A percentile compares a stretch with the other conserved stretches of the same genome.
phyloP scores from a whole-genome alignment of 108 stramenopile species.

The Skeletonema costatum region DNA sequence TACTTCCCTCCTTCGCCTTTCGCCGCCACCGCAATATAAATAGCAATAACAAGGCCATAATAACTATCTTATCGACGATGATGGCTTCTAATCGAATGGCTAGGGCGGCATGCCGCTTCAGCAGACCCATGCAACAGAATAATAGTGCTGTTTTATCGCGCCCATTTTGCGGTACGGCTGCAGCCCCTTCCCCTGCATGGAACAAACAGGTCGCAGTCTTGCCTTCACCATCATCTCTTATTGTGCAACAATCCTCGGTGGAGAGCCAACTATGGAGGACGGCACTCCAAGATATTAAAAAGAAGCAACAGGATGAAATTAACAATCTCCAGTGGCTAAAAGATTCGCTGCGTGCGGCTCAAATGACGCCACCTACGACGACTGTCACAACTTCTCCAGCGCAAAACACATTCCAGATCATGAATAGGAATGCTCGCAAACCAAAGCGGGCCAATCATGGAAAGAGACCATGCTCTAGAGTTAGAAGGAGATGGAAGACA shows the following conservation, averaged over 20 bases:
- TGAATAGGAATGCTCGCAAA: conserved; percentile 75
- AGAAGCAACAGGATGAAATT: conserved; percentile 22
- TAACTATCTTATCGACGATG: too few relatives aligned
- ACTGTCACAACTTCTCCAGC: neutral
- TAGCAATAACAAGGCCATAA: too few relatives aligned
- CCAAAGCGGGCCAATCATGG: conserved; percentile 74
- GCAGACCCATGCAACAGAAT: neutral
- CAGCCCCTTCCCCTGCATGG: neutral
- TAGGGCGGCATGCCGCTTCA: neutral
- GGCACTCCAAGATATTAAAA: conserved; percentile 22
- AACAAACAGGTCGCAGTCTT: neutral
- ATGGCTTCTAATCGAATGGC: neutral
- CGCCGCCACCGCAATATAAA: too few relatives aligned
- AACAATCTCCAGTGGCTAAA: conserved; percentile 40
- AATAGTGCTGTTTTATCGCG: neutral
- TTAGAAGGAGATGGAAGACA: conserved; percentile 56
- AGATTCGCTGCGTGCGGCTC: conserved; percentile 36
- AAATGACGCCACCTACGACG: conserved; percentile 2
- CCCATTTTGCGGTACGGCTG: neutral
- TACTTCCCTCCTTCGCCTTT: too few relatives aligned
- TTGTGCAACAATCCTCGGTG: neutral
- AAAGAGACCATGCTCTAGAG: conserved; percentile 67
- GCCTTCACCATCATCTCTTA: neutral
- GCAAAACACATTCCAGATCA: conserved; percentile 41
- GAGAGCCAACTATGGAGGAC: conserved; percentile 10